Conservation (phyloP, 306 rosid species). For the Ormosia semicastrata region DNA sequence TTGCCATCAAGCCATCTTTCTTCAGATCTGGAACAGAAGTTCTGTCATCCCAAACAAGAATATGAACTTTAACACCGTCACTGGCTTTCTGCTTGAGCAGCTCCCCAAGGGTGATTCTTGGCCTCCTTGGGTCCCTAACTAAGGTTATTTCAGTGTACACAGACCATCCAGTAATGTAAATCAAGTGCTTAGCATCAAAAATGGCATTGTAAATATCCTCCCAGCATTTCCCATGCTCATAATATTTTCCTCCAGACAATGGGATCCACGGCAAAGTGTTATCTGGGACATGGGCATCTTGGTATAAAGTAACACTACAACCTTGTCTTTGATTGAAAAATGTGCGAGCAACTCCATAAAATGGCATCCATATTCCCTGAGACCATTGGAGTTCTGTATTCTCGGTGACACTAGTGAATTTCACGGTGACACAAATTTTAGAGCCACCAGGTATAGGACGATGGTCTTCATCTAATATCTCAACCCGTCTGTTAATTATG, state of each 20-base stretch:
- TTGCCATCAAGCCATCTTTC: conserved; percentile 73
- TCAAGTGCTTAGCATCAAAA: conserved; percentile 44
- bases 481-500: conserved; percentile 36
- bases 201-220: conserved; percentile 71
- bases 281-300: conserved; percentile 64
- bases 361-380: conserved; percentile 46
- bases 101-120: conserved; percentile 48
- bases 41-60: conserved; percentile 85
- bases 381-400: conserved; percentile 37
- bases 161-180: conserved; percentile 91
- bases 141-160: conserved; percentile 53
- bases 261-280: conserved; percentile 7
- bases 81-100: conserved; percentile 67
- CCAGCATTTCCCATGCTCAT: conserved; percentile 65
- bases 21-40: conserved; percentile 43
- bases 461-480: conserved; percentile 62
- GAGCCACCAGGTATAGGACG: conserved; percentile 48
- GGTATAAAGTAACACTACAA: conserved; percentile 70
- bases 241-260: conserved; percentile 7
- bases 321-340: conserved; percentile 70
- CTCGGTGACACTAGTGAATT: conserved; percentile 17
- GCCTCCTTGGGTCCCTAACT: conserved; percentile 38
- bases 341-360: conserved; percentile 55
- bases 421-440: conserved; percentile 51
- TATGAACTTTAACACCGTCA: conserved; percentile 61